These are phyloP conservation scores for Arthrocladium fulminans DNA, from an alignment of 2,329 filamentous ascomycete species.

Conservation along the genomic window DNA sequence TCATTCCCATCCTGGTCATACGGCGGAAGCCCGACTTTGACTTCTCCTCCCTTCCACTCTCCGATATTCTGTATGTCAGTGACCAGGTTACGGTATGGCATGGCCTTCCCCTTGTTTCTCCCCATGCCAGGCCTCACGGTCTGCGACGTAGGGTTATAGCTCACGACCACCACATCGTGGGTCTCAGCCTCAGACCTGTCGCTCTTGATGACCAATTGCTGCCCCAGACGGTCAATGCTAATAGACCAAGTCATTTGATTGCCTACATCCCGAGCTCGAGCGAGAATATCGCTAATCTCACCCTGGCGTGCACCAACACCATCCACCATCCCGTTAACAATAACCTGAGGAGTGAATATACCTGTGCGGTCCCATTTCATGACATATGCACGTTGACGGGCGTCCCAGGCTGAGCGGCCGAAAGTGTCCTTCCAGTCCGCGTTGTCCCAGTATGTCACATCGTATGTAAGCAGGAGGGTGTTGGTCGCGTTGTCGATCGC, in stretches of 20 bases:
- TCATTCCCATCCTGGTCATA: conserved; percentile 12
- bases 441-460: conserved; percentile 18
- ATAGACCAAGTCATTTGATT: conserved; percentile 14
- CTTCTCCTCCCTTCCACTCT: conserved; percentile 14
- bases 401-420: conserved; percentile 14
- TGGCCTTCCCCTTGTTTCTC: conserved; percentile 17
- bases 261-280: conserved; percentile 12
- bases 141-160: conserved; percentile 12
- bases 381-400: conserved; percentile 14
- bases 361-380: conserved; percentile 14
- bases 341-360: conserved; percentile 17
- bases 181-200: conserved; percentile 13
- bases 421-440: conserved; percentile 17
- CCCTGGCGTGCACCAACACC: conserved; percentile 16
- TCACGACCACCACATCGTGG: conserved; percentile 14
- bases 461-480: conserved; percentile 17
- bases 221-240: conserved; percentile 11
- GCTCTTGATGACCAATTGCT: conserved; percentile 13
- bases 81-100: conserved; percentile 17
- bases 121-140: conserved; percentile 16
- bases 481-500: conserved; percentile 15
- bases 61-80: conserved; percentile 17
- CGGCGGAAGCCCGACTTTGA: conserved; percentile 8
- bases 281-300: conserved; percentile 13
- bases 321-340: conserved; percentile 14